Evolutionary conservation across 768 basidiomycete species (phyloP), one percentile per base, ranked within the genome.

Genomic region (Cystofilobasidium capitatum): DNA sequence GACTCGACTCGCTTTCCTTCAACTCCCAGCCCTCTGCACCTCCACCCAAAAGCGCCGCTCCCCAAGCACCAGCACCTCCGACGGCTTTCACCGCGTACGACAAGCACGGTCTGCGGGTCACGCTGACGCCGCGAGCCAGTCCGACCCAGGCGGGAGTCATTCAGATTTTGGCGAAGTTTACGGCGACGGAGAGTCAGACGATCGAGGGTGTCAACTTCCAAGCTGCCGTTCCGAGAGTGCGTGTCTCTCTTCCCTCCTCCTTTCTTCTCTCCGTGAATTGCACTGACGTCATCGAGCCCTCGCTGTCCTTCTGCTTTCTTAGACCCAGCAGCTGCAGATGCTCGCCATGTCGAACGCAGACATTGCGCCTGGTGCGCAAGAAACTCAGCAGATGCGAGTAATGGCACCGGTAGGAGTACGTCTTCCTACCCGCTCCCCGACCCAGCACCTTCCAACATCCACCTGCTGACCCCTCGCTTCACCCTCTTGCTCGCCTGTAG

Each of bases 321-420:
- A 98, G 91, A 89, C 92, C 0, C 93, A 96, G 78, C 92, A 96
- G 76, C 77, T 99, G 65, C 93, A 97, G 76, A 99, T 99, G 94
- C 81, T 91, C 66, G 91, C 94, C 8, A 97, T 98, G 88, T 91
- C 91, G 7, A 91, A 86, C 76, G 81, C 86, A 14, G 86, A 84
- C 62, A 82, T 99, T 49, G 79, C 78, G 39, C 86, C 89, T 0
- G 90, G 91, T 1, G 79, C 84, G 12, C 83, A 84, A 20, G 94
- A 98, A 77, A 94, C 92, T 13, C 96, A 98, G 75, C 91, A 94
- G 75, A 88, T 99, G 88, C 84, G 91, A 13, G 85, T 99, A 44
- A 81, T 89, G 35, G 90, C 91, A 14, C 91, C 91, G 3, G 81
- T 82, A 10, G 92, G 92, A 40, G 92, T 93, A 74, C 77, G 89